Base-by-base conservation (phyloP, 148 eudicot species). In the Rhododendron ovatum region DNA sequence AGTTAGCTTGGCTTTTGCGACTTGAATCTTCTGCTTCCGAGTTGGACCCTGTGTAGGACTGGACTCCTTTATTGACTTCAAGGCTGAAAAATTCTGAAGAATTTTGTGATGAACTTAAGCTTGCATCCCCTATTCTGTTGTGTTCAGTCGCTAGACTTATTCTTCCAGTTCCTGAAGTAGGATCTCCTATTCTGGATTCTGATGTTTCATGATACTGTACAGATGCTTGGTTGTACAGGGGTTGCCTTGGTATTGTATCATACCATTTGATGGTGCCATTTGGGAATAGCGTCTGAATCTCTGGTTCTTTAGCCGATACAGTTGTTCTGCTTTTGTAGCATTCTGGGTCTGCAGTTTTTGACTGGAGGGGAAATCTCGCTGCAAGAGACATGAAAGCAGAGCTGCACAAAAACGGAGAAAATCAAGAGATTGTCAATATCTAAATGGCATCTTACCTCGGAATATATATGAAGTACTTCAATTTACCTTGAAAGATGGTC, bases 301-400 rank as follows among this genome's bases (percentile, higher is more conserved):
- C 89, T 63, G 88, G 91, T 81, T 91, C 91, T 81, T 89, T 89
- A n/a, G 73, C 82, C 12, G 85, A 55, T 48, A 83, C 71, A 83
- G 87, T 83, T 65, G 84, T 78, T 67, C 82, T 77, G 82, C 85
- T 80, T 69, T 73, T 30, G 10, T 85, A 53, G 83, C 86, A 85
- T 65, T 67, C n/a, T 83, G 73, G 51, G 45, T 86, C 76, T 24
- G 74, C 50, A 13, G 83, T 87, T 82, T 74, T 82, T 81, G 91
- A 78, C 76, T 86, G 86, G 57, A 84, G 33, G 45, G 94, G 93
- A 71, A 91, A 92, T 83, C 84, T 86, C 30, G 93, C 91, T 81
- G 91, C 94, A 69, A 92, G 93, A 78, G 87, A 89, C 93, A 92
- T 91, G 85, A 91, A 92, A n/a, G 94, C 94, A 85, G 94, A 92